These are phyloP conservation scores for Ichthyophonus hoferi DNA, from an alignment of 208 protist species.

Conservation along the genomic window DNA sequence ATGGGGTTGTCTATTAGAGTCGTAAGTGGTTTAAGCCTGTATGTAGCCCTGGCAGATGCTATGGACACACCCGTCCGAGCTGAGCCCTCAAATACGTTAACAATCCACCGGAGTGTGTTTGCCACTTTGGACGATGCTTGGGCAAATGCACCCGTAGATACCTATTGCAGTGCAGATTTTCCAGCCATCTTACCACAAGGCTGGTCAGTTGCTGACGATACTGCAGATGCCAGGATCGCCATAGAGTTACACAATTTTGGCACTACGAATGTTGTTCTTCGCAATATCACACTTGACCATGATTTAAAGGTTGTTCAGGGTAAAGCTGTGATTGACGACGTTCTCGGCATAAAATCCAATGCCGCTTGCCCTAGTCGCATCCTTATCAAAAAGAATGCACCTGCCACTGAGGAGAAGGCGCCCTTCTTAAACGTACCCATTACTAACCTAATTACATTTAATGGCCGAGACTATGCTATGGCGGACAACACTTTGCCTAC, in stretches of 20 bases:
- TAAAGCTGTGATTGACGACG: neutral
- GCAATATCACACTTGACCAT: neutral
- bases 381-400: neutral
- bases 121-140: neutral
- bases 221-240: neutral
- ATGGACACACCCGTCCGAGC: neutral
- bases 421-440: neutral
- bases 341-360: neutral
- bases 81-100: neutral
- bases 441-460: neutral
- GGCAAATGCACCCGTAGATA: neutral
- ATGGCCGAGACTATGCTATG: neutral
- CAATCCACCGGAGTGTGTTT: neutral
- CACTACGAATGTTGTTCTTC: neutral
- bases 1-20: too few relatives aligned
- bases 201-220: neutral
- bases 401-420: neutral
- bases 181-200: neutral
- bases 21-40: too few relatives aligned
- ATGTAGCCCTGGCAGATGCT: neutral
- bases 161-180: neutral
- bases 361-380: neutral
- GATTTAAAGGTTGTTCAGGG: neutral
- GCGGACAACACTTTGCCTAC: neutral
- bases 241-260: neutral